Percentiles rank a stretch among this genome's conserved stretches.
These are phyloP conservation scores for Thraustochytrium striatum DNA, from an alignment of 352 stramenopile genomes.

Conservation along the genomic window DNA sequence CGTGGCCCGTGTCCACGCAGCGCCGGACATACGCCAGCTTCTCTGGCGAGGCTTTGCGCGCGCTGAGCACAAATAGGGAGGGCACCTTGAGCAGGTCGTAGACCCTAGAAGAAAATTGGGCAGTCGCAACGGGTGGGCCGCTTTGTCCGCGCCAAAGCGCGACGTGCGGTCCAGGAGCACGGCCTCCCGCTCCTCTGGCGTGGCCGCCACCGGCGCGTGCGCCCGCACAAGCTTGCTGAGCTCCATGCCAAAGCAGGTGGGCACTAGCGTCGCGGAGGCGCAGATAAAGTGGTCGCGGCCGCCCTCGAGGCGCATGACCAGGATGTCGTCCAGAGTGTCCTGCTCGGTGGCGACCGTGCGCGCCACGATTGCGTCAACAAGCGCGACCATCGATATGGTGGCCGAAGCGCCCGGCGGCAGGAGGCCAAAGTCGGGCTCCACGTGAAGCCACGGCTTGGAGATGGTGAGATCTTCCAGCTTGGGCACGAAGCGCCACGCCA, in stretches of 20 bases:
- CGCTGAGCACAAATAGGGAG: slow-evolving; percentile 11
- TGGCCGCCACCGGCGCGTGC: slow-evolving; percentile 20
- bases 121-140: slow-evolving; percentile 12
- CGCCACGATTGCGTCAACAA: slow-evolving; percentile 10
- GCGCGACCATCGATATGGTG: neutral
- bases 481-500: slow-evolving; percentile 78
- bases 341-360: neutral
- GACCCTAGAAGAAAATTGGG: slow-evolving; percentile 44
- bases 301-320: slow-evolving; percentile 30
- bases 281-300: slow-evolving; percentile 36
- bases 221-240: neutral
- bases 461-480: slow-evolving; percentile 37
- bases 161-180: neutral
- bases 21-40: slow-evolving; percentile 17
- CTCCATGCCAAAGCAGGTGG: slow-evolving; percentile 30
- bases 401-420: neutral
- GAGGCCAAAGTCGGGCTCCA: slow-evolving; percentile 43
- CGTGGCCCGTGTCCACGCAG: slow-evolving; percentile 10
- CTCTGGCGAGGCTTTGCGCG: slow-evolving; percentile 5
- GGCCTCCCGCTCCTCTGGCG: neutral
- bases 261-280: slow-evolving; percentile 2
- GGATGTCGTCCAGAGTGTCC: slow-evolving; percentile 32
- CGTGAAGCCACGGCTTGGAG: slow-evolving; percentile 32
- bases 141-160: neutral
- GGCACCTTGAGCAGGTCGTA: slow-evolving; percentile 41